These are phyloP conservation scores for Microdochium bolleyi DNA, from an alignment of 2,329 filamentous ascomycete genomes.

Conservation along the genomic window DNA sequence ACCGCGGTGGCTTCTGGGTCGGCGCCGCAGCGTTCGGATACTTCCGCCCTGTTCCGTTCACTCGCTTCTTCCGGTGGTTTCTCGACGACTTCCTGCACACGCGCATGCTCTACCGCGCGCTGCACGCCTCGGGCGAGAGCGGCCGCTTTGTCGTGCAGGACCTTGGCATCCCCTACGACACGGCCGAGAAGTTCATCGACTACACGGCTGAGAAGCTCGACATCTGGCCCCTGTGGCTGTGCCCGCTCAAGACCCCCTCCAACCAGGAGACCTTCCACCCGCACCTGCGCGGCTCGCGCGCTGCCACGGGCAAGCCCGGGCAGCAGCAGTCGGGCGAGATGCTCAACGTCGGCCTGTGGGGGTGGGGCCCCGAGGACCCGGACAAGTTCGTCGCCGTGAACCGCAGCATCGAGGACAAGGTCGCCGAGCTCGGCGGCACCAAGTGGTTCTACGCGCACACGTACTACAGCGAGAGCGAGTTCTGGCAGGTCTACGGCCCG, in stretches of 20 bases:
- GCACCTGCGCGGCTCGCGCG: conserved; percentile 26
- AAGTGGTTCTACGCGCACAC: conserved; percentile 87
- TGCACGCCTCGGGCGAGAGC: conserved; percentile 59
- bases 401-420: conserved; percentile 60
- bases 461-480: conserved; percentile 68
- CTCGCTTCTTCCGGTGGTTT: conserved; percentile 55
- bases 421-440: conserved; percentile 62
- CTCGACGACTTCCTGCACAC: conserved; percentile 68
- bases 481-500: conserved; percentile 57
- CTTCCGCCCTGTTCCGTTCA: conserved; percentile 59
- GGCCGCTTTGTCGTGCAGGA: conserved; percentile 63
- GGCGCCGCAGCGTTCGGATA: conserved; percentile 58
- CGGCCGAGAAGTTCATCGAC: conserved; percentile 43
- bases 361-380: conserved; percentile 54
- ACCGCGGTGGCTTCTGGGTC: conserved; percentile 70
- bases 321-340: conserved; percentile 26
- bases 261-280: conserved; percentile 47
- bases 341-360: conserved; percentile 71
- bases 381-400: conserved; percentile 62
- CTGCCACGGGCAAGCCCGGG: conserved; percentile 4
- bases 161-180: conserved; percentile 47
- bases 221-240: conserved; percentile 56
- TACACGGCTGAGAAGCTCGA: conserved; percentile 40
- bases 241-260: conserved; percentile 39
- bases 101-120: conserved; percentile 64